Percentiles rank a stretch among this genome's conserved stretches.
Evolutionary conservation across 2,329 filamentous ascomycete species (phyloP).

Genomic region (Colletotrichum cordylinicola): DNA sequence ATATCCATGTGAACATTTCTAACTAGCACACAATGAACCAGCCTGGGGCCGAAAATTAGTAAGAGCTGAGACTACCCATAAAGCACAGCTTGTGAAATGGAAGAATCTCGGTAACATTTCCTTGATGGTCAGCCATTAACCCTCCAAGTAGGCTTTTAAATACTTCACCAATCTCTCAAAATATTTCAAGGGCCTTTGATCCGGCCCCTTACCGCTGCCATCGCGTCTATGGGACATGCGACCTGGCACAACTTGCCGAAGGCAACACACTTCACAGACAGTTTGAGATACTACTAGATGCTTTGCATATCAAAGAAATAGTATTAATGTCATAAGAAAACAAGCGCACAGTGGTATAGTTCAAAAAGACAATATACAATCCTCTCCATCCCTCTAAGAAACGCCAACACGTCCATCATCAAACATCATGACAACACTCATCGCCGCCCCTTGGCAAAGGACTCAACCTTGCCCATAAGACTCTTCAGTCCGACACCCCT

Average conservation of each 20-base stretch:
- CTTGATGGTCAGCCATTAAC: too few relatives aligned
- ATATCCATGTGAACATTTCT: not conserved
- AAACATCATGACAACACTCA: conserved; percentile 18
- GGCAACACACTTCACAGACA: not conserved
- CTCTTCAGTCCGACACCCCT: conserved; percentile 77
- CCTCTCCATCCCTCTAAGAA: not conserved
- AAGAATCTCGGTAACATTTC: too few relatives aligned
- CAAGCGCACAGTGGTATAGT: conserved; percentile 19
- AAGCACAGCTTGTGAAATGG: too few relatives aligned
- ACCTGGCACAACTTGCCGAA: not conserved
- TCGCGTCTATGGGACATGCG: not conserved
- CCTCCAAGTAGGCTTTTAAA: too few relatives aligned
- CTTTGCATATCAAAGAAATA: not conserved
- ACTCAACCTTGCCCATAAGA: conserved; percentile 69
- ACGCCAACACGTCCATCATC: conserved; percentile 8
- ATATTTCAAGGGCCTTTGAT: not conserved
- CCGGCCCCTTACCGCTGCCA: accelerated
- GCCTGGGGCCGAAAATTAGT: too few relatives aligned
- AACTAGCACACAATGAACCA: not conserved
- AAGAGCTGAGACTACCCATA: too few relatives aligned
- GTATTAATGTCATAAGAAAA: not conserved
- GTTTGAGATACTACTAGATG: not conserved
- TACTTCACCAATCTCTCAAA: accelerated
- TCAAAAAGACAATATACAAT: not conserved
- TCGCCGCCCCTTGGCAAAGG: conserved; percentile 42